Evolutionary conservation across 108 stramenopile genomes (phyloP).

Genomic region (Pseudonitzschia pungens): DNA sequence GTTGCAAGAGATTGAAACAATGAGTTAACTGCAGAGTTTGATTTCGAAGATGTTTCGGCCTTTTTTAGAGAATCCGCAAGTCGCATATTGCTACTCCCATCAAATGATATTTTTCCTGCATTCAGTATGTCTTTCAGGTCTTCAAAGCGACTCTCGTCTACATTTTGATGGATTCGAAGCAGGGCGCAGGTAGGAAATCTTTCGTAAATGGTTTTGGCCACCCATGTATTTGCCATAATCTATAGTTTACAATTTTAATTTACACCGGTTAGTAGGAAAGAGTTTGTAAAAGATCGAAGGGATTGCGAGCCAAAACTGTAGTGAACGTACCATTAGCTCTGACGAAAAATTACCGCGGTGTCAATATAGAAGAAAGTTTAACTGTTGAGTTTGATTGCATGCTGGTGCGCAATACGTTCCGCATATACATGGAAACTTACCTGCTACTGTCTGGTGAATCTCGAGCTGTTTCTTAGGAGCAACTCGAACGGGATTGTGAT

Average conservation of each 20-base stretch:
- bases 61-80: constrained; percentile 43
- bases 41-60: constrained; percentile 30
- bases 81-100: constrained; percentile 45
- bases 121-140: constrained; percentile 65
- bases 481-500: constrained; percentile 54
- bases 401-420: neutral
- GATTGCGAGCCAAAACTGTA: neutral
- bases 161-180: constrained; percentile 57
- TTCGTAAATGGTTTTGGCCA: constrained; percentile 49
- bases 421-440: neutral
- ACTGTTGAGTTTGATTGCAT: neutral
- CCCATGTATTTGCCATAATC: constrained; percentile 79
- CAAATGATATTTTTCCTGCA: constrained; percentile 60
- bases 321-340: constrained; percentile 62
- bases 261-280: neutral
- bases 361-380: neutral
- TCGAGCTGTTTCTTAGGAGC: constrained; percentile 66
- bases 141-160: constrained; percentile 57
- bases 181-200: constrained; percentile 60
- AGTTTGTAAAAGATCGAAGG: neutral
- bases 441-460: constrained; percentile 82
- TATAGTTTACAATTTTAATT: constrained; percentile 28
- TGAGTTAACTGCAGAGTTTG: constrained; percentile 40
- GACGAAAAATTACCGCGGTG: neutral
- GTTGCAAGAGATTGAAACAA: constrained; percentile 71